Conservation (phyloP, 345 rosid species). For the Hevea brasiliensis region DNA sequence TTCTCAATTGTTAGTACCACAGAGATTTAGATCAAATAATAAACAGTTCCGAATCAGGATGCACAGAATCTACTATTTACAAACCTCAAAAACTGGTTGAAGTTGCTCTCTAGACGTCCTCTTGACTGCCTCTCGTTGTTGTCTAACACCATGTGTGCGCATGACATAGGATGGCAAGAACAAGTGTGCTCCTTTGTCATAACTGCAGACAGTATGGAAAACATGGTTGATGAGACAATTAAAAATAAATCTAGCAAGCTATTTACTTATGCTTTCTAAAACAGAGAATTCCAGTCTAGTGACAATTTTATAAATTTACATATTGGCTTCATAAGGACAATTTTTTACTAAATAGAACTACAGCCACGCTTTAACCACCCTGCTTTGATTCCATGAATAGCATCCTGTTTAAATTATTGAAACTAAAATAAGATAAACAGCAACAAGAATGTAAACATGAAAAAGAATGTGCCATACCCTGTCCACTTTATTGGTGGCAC, state of each 20-base stretch:
- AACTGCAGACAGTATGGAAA: constrained; percentile 44
- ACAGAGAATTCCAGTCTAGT: not conserved
- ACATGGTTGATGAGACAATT: constrained; percentile 13
- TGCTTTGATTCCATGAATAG: too few relatives aligned
- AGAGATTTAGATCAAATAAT: constrained; percentile 5
- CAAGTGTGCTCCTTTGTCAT: constrained; percentile 87
- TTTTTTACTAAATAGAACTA: too few relatives aligned
- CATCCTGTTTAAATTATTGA: not conserved
- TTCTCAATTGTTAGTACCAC: constrained; percentile 4
- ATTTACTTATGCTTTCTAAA: not conserved
- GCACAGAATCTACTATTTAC: constrained; percentile 18
- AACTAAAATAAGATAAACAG: constrained; percentile 17
- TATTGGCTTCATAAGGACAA: too few relatives aligned
- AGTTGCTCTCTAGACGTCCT: constrained; percentile 64
- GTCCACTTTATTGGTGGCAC: constrained; percentile 95
- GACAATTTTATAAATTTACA: too few relatives aligned
- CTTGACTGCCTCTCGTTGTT: constrained; percentile 76
- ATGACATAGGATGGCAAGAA: constrained; percentile 81
- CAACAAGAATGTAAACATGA: constrained; percentile 10
- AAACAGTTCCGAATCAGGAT: not conserved
- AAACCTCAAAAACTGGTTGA: constrained; percentile 78
- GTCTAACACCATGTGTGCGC: constrained; percentile 87
- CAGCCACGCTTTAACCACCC: too few relatives aligned
- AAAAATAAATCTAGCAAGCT: constrained; percentile 2
- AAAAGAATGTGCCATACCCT: constrained; percentile 52